Evolutionary conservation across 2,329 filamentous ascomycete species (phyloP).

Genomic region (Gremmenia infestans): DNA sequence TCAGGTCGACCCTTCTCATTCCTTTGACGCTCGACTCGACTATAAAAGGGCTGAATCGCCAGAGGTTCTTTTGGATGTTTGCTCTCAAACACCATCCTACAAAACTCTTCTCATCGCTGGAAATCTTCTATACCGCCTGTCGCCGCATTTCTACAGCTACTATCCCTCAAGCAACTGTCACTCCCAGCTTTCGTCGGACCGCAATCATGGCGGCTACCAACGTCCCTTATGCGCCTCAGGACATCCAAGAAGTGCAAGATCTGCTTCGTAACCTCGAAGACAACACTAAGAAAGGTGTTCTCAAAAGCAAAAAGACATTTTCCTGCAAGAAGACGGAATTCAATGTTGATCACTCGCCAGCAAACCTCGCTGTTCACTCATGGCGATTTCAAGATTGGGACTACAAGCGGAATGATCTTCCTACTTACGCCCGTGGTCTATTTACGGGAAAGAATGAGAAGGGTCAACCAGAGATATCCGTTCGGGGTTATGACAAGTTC

Average conservation of each 20-base stretch:
- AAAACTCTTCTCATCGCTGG: background rate
- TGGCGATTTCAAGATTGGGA: constrained; percentile 96
- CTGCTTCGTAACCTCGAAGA: constrained; percentile 50
- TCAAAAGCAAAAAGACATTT: constrained; percentile 57
- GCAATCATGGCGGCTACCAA: constrained; percentile 47
- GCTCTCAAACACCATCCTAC: background rate
- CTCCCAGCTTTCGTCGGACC: constrained; percentile 2
- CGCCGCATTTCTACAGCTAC: constrained; percentile 1
- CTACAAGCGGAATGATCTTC: constrained; percentile 81
- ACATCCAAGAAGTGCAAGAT: constrained; percentile 57
- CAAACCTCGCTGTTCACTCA: constrained; percentile 70
- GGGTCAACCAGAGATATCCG: constrained; percentile 69
- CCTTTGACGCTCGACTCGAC: background rate
- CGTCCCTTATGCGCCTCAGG: constrained; percentile 63
- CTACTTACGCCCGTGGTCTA: constrained; percentile 87
- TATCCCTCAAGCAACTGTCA: background rate
- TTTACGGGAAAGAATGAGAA: constrained; percentile 74
- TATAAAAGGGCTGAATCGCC: background rate
- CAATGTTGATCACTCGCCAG: constrained; percentile 55
- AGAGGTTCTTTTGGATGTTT: background rate
- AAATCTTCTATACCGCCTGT: background rate
- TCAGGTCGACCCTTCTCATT: background rate
- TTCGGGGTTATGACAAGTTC: constrained; percentile 97
- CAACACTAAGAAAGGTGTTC: constrained; percentile 54
- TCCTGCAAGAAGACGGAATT: constrained; percentile 80